phyloP scores from a whole-genome alignment of 306 rosid genomes.

The Adenanthera pavonina region DNA sequence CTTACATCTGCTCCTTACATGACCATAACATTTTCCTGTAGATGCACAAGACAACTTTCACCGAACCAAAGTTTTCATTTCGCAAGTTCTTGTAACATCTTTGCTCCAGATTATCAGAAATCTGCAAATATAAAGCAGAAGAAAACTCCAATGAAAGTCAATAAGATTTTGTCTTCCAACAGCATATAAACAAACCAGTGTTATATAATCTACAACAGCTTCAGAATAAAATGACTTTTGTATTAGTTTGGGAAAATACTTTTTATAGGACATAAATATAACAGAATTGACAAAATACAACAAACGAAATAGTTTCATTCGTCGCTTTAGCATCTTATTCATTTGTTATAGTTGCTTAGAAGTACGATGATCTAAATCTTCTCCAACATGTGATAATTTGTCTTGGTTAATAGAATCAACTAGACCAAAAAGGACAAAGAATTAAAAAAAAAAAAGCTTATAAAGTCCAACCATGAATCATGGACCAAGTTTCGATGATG shows the following conservation, averaged over 20 bases:
- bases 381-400: not conserved
- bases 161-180: slow-evolving; percentile 27
- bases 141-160: slow-evolving; percentile 31
- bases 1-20: slow-evolving; percentile 96
- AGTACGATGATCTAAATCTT: not conserved
- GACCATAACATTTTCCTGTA: slow-evolving; percentile 74
- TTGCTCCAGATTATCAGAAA: slow-evolving; percentile 77
- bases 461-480: not conserved
- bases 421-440: not conserved
- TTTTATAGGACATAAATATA: not conserved
- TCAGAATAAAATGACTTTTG: not conserved
- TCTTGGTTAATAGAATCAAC: not conserved
- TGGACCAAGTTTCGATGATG: not conserved
- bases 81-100: slow-evolving; percentile 91
- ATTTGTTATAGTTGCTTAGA: slow-evolving; percentile 16
- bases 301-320: slow-evolving; percentile 5
- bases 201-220: slow-evolving; percentile 1
- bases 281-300: not conserved
- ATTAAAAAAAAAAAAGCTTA: not conserved
- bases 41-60: slow-evolving; percentile 73
- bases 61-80: slow-evolving; percentile 70
- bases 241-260: not conserved
- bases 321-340: slow-evolving; percentile 14
- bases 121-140: slow-evolving; percentile 55
- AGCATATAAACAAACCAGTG: not conserved